Percentiles rank a stretch among this genome's conserved stretches.
phyloP scores from a whole-genome alignment of 2,329 filamentous ascomycete species.

The Neurospora sp. region DNA sequence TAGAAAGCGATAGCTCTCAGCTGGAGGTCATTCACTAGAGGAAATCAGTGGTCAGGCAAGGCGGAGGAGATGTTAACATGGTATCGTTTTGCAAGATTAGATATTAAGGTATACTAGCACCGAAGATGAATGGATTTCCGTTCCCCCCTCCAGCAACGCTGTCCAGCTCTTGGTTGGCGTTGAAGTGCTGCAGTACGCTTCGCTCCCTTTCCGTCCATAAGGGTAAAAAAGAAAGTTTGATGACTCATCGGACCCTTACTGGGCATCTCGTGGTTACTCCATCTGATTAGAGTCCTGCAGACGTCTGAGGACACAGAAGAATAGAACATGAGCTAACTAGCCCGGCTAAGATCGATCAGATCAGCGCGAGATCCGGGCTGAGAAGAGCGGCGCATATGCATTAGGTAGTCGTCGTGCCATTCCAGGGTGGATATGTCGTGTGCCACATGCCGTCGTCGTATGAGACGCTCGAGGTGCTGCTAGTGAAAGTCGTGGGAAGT shows the following conservation, averaged over 20 bases:
- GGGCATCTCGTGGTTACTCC: background rate
- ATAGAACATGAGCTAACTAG: background rate
- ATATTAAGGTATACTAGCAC: background rate
- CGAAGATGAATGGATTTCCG: background rate
- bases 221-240: background rate
- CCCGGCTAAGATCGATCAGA: background rate
- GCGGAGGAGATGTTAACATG: background rate
- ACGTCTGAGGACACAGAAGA: background rate
- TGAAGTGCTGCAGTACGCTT: background rate
- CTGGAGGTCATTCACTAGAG: background rate
- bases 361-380: conserved; percentile 3
- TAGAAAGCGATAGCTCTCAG: background rate
- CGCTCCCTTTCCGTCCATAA: background rate
- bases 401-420: conserved; percentile 22
- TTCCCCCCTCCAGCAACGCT: conserved; percentile 14
- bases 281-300: background rate
- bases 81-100: background rate
- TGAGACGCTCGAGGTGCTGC: conserved; percentile 16
- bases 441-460: conserved; percentile 37
- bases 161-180: conserved; percentile 33
- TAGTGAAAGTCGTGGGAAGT: conserved; percentile 9
- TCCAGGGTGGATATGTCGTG: conserved; percentile 35
- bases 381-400: conserved; percentile 10
- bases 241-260: background rate
- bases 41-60: background rate